phyloP scores from a whole-genome alignment of 495 filamentous ascomycete genomes.

The Penicillium mononematosum region DNA sequence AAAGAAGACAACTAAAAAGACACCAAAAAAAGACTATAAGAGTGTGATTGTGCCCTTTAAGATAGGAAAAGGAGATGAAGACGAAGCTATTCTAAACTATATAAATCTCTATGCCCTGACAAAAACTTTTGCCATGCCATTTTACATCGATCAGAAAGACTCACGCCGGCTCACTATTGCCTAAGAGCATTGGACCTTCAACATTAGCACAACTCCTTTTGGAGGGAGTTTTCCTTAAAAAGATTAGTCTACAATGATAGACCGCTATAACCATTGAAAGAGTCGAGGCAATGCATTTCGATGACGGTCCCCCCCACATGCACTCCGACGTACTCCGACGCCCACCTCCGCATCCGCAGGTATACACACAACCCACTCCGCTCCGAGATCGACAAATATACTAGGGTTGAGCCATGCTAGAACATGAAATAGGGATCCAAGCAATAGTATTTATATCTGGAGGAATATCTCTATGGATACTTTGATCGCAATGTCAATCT shows the following conservation, averaged over 20 bases:
- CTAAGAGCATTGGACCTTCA: background rate
- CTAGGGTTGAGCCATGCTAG: background rate
- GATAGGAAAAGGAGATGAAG: too few relatives aligned
- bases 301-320: constrained; percentile 24
- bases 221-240: background rate
- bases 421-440: background rate
- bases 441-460: background rate
- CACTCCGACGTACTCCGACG: background rate
- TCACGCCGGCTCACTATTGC: too few relatives aligned
- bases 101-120: too few relatives aligned
- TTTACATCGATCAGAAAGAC: too few relatives aligned
- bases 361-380: background rate
- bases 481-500: too few relatives aligned
- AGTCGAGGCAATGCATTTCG: too few relatives aligned
- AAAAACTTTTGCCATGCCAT: too few relatives aligned
- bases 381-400: background rate
- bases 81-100: too few relatives aligned
- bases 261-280: background rate
- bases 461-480: too few relatives aligned
- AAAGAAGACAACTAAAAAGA: too few relatives aligned
- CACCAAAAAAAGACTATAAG: too few relatives aligned
- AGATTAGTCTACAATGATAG: background rate
- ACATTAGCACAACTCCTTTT: background rate
- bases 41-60: too few relatives aligned
- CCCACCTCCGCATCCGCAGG: constrained; percentile 22